These are phyloP conservation scores for Aspergillus homomorphus DNA, from an alignment of 495 filamentous ascomycete genomes.

Conservation along the genomic window DNA sequence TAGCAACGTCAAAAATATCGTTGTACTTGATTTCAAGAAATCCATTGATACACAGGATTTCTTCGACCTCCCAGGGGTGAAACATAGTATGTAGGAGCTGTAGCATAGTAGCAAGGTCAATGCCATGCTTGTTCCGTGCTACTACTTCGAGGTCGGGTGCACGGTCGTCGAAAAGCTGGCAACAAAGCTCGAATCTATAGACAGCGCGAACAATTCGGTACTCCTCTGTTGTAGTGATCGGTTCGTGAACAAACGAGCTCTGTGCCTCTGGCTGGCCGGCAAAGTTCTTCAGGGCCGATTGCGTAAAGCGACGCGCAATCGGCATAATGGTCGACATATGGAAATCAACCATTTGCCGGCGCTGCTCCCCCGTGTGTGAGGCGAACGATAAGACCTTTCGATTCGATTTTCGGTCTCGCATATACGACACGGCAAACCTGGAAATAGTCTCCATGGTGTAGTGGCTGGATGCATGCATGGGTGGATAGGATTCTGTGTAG, in stretches of 20 bases:
- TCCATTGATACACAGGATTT: neutral
- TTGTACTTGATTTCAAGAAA: neutral
- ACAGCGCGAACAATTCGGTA: constrained; percentile 22
- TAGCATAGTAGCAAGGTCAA: neutral
- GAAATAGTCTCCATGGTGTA: too few species aligned
- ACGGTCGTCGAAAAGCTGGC: constrained; percentile 27
- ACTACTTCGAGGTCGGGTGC: too few species aligned
- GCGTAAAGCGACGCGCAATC: constrained; percentile 10
- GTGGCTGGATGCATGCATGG: too few species aligned
- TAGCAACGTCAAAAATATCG: constrained; percentile 11
- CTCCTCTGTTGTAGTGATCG: constrained; percentile 21
- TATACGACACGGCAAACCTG: too few species aligned
- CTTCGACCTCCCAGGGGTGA: neutral
- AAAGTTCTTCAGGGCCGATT: constrained; percentile 11
- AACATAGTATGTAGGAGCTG: neutral
- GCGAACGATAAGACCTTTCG: too few species aligned
- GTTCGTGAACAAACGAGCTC: neutral
- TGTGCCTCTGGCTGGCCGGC: neutral
- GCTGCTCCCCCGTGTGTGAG: too few species aligned
- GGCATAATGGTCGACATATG: constrained; percentile 23
- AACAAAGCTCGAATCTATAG: constrained; percentile 29
- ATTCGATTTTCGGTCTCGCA: too few species aligned
- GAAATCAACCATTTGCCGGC: constrained; percentile 16
- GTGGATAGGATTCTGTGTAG: too few species aligned
- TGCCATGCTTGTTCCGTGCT: neutral